phyloP scores from a whole-genome alignment of 2,329 filamentous ascomycete genomes.

The Cladosporium austrohemisphaericum region DNA sequence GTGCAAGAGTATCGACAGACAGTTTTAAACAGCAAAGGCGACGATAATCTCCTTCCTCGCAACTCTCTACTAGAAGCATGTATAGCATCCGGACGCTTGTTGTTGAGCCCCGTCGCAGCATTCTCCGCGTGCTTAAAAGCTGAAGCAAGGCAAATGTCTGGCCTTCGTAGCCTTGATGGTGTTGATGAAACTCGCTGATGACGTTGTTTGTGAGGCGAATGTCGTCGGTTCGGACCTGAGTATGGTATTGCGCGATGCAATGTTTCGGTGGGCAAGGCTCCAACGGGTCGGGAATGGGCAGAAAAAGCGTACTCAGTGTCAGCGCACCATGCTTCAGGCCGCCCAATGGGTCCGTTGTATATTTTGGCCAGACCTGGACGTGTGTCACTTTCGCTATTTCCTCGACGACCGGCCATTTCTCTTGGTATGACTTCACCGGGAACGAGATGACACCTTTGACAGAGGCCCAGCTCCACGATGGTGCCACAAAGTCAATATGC shows the following conservation, averaged over 20 bases:
- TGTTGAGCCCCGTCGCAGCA: neutral
- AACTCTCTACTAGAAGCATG: constrained; percentile 15
- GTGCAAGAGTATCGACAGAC: neutral
- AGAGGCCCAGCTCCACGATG: constrained; percentile 17
- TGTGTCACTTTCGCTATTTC: constrained; percentile 1
- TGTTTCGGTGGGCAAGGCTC: neutral
- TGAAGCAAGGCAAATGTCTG: constrained; percentile 13
- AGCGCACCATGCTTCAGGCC: neutral
- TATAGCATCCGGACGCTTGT: too few species aligned
- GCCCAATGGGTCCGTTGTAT: neutral
- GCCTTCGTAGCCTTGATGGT: constrained; percentile 3
- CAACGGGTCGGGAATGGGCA: neutral
- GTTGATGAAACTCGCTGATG: constrained; percentile 8
- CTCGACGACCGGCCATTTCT: neutral
- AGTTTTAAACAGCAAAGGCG: neutral
- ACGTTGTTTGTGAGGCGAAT: neutral
- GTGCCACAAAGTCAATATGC: constrained; percentile 9
- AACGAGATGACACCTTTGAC: neutral
- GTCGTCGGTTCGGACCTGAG: neutral
- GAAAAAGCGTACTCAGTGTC: neutral
- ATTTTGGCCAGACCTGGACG: neutral
- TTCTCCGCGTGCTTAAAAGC: neutral
- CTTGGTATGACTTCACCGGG: neutral
- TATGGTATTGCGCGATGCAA: neutral
- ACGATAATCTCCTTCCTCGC: neutral